Evolutionary conservation across 495 filamentous ascomycete genomes (phyloP).

Genomic region (Aspergillus avenaceus): DNA sequence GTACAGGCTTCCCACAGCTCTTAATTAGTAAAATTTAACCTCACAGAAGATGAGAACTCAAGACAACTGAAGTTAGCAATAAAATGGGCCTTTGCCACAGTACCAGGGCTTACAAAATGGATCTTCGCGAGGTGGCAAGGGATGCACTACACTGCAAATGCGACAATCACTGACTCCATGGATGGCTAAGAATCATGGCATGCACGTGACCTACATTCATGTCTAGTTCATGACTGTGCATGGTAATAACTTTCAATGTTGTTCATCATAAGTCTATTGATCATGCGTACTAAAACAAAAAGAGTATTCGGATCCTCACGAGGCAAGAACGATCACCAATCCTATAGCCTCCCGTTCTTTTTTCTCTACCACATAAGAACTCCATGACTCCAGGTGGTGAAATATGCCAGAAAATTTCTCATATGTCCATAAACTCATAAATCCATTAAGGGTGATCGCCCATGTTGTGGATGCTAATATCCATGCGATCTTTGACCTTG

Average conservation of each 20-base stretch:
- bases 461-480: constrained; percentile 58
- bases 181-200: no score
- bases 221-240: not conserved
- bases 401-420: not conserved
- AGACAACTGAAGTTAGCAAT: no score
- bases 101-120: no score
- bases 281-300: constrained; percentile 1
- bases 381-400: constrained; percentile 20
- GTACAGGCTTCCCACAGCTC: no score
- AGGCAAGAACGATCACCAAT: constrained; percentile 14
- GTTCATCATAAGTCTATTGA: constrained; percentile 1
- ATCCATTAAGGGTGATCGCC: constrained; percentile 39
- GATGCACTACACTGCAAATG: no score
- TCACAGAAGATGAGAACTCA: no score
- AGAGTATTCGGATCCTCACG: constrained; percentile 10
- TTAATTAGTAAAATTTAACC: no score
- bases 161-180: no score
- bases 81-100: no score
- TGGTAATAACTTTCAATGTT: not conserved
- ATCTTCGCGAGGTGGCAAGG: no score
- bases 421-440: constrained; percentile 11
- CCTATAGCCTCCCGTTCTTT: constrained; percentile 14
- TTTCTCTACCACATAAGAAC: constrained; percentile 19
- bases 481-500: constrained; percentile 51
- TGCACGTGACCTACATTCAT: not conserved